Percentiles rank a stretch among this genome's conserved stretches.
Evolutionary conservation across 306 rosid genomes (phyloP).

Genomic region (Quercus variabilis): DNA sequence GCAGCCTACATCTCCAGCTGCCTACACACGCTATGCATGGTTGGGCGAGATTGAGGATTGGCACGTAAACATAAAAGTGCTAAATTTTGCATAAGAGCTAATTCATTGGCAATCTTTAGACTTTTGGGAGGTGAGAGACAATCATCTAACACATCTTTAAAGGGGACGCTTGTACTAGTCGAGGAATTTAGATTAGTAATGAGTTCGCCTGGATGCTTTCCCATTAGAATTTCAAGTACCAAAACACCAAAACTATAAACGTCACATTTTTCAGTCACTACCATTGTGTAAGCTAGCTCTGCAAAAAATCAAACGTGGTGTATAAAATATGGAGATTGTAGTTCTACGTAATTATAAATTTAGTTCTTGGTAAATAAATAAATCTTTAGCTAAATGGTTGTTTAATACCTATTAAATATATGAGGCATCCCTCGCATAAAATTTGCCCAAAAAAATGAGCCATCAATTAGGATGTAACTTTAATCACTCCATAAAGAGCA

Average conservation of each 20-base stretch:
- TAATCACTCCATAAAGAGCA: too few relatives aligned
- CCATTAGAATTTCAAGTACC: background rate
- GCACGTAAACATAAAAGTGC: constrained; percentile 21
- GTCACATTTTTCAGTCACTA: background rate
- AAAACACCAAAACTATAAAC: background rate
- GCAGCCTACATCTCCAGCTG: background rate
- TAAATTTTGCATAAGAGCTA: constrained; percentile 11
- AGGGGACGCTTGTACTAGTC: background rate
- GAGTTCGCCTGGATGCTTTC: background rate
- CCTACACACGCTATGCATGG: constrained; percentile 25
- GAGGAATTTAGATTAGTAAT: background rate
- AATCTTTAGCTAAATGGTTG: too few relatives aligned
- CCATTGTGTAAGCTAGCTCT: too few relatives aligned
- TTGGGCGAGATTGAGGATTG: constrained; percentile 29
- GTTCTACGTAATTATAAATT: too few relatives aligned
- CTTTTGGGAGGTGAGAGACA: constrained; percentile 15
- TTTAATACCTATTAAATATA: too few relatives aligned
- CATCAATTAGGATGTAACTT: too few relatives aligned
- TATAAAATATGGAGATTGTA: too few relatives aligned
- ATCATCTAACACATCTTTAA: constrained; percentile 24
- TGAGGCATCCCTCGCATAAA: too few relatives aligned
- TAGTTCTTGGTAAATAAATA: too few relatives aligned
- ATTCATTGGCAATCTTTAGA: background rate
- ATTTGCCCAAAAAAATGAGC: too few relatives aligned
- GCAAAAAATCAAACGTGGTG: background rate